Percentiles rank a stretch among this genome's conserved stretches.
Conservation (phyloP, 306 rosid genomes). For the Quercus variabilis region DNA sequence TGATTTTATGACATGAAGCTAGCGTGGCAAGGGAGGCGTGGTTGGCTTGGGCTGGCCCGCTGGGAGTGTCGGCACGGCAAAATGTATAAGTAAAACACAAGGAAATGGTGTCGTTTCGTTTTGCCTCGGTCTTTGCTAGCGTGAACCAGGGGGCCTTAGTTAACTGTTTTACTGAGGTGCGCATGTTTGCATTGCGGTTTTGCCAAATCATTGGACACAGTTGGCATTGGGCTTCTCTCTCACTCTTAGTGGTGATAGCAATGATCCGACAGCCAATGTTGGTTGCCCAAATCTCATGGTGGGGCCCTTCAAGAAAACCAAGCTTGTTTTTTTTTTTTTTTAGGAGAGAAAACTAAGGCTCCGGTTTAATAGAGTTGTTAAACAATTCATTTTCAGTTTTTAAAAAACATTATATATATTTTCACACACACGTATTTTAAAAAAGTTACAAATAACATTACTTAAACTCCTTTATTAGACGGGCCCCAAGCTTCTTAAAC, state of each 20-base stretch:
- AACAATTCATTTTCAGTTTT: too few relatives aligned
- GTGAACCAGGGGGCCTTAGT: background rate
- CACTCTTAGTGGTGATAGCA: background rate
- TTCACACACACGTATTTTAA: too few relatives aligned
- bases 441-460: too few relatives aligned
- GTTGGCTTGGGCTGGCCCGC: background rate
- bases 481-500: background rate
- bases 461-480: too few relatives aligned
- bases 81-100: too few relatives aligned
- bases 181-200: background rate
- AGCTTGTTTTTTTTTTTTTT: too few relatives aligned
- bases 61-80: constrained; percentile 7
- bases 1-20: too few relatives aligned
- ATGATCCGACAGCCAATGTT: constrained; percentile 13
- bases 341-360: too few relatives aligned
- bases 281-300: constrained; percentile 17
- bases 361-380: too few relatives aligned
- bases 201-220: constrained; percentile 18
- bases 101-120: constrained; percentile 10
- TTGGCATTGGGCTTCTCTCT: constrained; percentile 11
- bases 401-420: too few relatives aligned
- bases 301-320: constrained; percentile 1
- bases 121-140: background rate
- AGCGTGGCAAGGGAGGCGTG: background rate
- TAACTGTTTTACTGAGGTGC: background rate